Evolutionary conservation across 208 protist genomes (phyloP), one percentile per base, ranked within the genome.

Genomic region (Jaenimonas drosophilae): DNA sequence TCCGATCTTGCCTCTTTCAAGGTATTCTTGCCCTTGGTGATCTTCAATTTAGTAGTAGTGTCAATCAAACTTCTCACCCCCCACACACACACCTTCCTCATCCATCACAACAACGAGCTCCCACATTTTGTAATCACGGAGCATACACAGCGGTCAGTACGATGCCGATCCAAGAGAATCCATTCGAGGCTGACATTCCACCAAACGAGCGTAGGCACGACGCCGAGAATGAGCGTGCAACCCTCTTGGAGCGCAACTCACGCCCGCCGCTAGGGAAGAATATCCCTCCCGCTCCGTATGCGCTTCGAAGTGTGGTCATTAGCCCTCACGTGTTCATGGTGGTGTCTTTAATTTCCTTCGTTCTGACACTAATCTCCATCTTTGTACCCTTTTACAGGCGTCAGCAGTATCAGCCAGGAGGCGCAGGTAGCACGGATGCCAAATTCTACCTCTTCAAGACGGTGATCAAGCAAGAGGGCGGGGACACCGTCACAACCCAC

Each of bases 331-430:
- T 77, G 19, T 55, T 76, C 24, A 25, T 61, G 28, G 1, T 62
- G 26, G 51, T 79, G 29, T 53, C 64, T 25, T 46, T 69, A 16
- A 28, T 74, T 25, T 48, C 46, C 4, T 48, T 79, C 16, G 64
- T 82, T 34, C 67, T 84, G 25, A 65, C 66, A 14, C 52, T 64
- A 14, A 58, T 77, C 16, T 73, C 72, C 21, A 49, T 89, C 7
- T 64, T 64, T 25, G 48, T 76, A 27, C 75, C 80, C 45, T 89
- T 74, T 72, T 82, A 70, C 39, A 66, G 61, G 34, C 59, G 57
- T 56, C 66, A 67, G 61, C 80, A 89, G 54, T 79, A 82, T 59
- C 42, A 47, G 45, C 46, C 57, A 26, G 42, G 42, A 24, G 64
- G 47, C 1, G 54, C 58, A 27, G 37, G 49, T 20, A 63, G 59